A percentile compares a stretch with the other conserved stretches of the same genome.
These are phyloP conservation scores for Clohesyomyces aquaticus DNA, from an alignment of 495 filamentous ascomycete genomes.

Conservation along the genomic window DNA sequence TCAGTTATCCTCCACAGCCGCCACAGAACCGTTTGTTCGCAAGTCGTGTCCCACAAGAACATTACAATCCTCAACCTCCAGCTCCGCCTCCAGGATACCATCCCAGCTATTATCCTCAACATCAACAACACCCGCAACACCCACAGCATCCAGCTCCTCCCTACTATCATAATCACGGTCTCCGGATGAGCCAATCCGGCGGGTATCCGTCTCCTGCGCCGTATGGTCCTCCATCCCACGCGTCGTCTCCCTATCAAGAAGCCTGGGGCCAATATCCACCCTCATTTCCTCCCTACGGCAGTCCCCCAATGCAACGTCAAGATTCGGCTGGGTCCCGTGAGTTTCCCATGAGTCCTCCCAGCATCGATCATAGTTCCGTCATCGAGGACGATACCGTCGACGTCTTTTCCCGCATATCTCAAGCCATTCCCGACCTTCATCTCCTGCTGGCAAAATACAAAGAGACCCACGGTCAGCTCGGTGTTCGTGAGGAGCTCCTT, in stretches of 20 bases:
- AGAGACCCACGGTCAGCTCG: slow-evolving; percentile 41
- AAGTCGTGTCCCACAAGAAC: slow-evolving; percentile 30
- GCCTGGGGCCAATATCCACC: slow-evolving; percentile 28
- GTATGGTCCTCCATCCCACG: slow-evolving; percentile 35
- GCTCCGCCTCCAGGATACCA: slow-evolving; percentile 35
- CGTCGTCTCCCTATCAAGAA: slow-evolving; percentile 36
- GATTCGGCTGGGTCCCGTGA: slow-evolving; percentile 38
- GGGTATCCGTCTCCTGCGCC: slow-evolving; percentile 22
- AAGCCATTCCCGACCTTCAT: slow-evolving; percentile 43
- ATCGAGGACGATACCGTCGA: slow-evolving; percentile 37
- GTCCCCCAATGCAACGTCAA: slow-evolving; percentile 34
- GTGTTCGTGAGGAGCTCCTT: slow-evolving; percentile 38
- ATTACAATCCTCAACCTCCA: slow-evolving; percentile 29
- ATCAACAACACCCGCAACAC: too few species aligned
- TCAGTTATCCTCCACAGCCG: slow-evolving; percentile 26
- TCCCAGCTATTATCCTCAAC: slow-evolving; percentile 32
- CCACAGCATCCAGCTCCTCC: slow-evolving; percentile 33
- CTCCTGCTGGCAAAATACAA: slow-evolving; percentile 38
- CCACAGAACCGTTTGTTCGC: slow-evolving; percentile 29
- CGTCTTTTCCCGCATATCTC: slow-evolving; percentile 36
- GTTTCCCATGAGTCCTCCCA: slow-evolving; percentile 12
- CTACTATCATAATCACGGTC: slow-evolving; percentile 27
- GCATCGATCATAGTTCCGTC: slow-evolving; percentile 24
- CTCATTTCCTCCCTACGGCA: slow-evolving; percentile 25
- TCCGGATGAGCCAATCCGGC: slow-evolving; percentile 34